Percentiles rank a stretch among this genome's conserved stretches.
These are phyloP conservation scores for Clonostachys sp. DNA, from an alignment of 2,329 filamentous ascomycete genomes.

Conservation along the genomic window DNA sequence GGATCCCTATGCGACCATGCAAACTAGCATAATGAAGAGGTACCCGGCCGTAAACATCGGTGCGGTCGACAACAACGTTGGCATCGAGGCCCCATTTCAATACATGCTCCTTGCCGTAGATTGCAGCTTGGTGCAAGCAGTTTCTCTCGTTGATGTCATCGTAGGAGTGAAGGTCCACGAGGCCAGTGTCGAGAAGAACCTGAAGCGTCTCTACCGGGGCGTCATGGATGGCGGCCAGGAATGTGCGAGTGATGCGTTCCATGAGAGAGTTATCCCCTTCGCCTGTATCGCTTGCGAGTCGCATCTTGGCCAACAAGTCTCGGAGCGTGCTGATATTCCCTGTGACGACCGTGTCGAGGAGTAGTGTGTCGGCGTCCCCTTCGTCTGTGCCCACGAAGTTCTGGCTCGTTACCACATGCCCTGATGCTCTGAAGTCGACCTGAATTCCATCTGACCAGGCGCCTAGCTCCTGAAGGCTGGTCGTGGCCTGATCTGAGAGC, in stretches of 20 bases:
- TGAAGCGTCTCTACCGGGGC: constrained; percentile 73
- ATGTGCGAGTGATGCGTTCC: constrained; percentile 83
- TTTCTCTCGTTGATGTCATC: constrained; percentile 98
- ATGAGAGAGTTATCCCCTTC: constrained; percentile 55
- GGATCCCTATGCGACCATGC: constrained; percentile 83
- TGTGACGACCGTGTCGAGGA: constrained; percentile 80
- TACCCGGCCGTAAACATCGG: constrained; percentile 90
- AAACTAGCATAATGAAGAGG: constrained; percentile 95
- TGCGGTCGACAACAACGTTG: constrained; percentile 71
- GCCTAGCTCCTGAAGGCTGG: constrained; percentile 88
- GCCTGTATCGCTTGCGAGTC: constrained; percentile 45
- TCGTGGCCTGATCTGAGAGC: constrained; percentile 93
- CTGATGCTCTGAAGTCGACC: constrained; percentile 69
- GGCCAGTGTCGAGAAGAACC: constrained; percentile 71
- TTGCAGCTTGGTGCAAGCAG: constrained; percentile 93
- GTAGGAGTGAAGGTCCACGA: constrained; percentile 88
- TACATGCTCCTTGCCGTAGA: constrained; percentile 81
- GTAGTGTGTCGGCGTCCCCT: constrained; percentile 81
- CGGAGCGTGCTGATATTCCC: constrained; percentile 74
- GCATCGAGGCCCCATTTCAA: constrained; percentile 70
- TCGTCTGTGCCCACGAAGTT: constrained; percentile 73
- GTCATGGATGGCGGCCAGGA: constrained; percentile 84
- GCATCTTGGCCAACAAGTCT: constrained; percentile 76
- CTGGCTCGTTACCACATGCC: constrained; percentile 62
- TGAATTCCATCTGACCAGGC: constrained; percentile 97